Base-by-base conservation (phyloP, 1,284 basidiomycete species). In the Exobasidium cylindrosporum region DNA sequence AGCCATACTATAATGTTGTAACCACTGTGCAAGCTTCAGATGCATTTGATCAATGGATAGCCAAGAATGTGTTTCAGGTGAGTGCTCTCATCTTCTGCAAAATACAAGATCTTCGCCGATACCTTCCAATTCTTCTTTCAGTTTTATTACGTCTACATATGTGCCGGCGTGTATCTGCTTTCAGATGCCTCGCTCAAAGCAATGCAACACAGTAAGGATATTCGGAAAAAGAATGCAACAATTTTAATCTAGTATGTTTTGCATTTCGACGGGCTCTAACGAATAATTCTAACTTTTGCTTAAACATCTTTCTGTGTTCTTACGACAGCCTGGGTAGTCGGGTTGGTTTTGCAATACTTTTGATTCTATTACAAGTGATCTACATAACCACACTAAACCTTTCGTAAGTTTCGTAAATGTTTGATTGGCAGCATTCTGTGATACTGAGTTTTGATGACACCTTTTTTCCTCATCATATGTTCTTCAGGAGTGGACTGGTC, bases 71-170 rank as follows among this genome's bases (percentile, higher is more conserved):
- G n/a, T n/a, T n/a, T n/a, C n/a, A n/a, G n/a, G n/a, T n/a, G n/a
- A n/a, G n/a, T n/a, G n/a, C n/a, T n/a, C n/a, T n/a, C n/a, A 31
- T 17, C 24, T 53, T 28, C 24, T 24, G 14, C 26, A 28, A 53
- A 53, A 53, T 24, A 24, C 24, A 53, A n/a, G n/a, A n/a, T n/a
- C n/a, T n/a, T n/a, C n/a, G n/a, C n/a, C n/a, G n/a, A n/a, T n/a
- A n/a, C n/a, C n/a, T n/a, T n/a, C n/a, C n/a, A n/a, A n/a, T n/a
- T n/a, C n/a, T n/a, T n/a, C n/a, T 53, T 17, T 53, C 14, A 53
- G 17, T 53, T 28, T 53, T 28, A 53, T 28, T 53, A 53, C 28
- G 49, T 17, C 3, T 53, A 53, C 24, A 17, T 53, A 17, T 53
- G 26, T 53, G 17, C 49, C n/a, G 49, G n/a, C 4, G 13, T 53